A percentile compares a stretch with the other conserved stretches of the same genome.
Evolutionary conservation across 179 eudicot species (phyloP).

Genomic region (Beta corolliflora): DNA sequence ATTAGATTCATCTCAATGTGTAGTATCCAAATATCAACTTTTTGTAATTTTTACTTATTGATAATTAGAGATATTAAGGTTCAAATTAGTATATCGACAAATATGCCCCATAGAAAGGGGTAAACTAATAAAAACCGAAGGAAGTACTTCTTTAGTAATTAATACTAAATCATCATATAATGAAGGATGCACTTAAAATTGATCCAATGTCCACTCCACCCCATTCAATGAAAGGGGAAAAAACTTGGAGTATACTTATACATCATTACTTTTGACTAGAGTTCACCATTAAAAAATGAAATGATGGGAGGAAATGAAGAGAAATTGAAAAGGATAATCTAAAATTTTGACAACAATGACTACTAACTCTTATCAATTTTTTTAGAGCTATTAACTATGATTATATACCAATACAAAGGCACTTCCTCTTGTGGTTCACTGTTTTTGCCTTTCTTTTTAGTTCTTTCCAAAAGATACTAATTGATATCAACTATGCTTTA

Average conservation of each 20-base stretch:
- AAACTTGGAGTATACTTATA: not conserved
- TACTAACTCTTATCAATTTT: not conserved
- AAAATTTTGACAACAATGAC: not conserved
- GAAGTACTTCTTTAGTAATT: no score
- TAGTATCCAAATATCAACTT: no score
- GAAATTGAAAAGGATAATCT: not conserved
- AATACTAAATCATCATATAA: no score
- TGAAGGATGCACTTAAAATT: not conserved
- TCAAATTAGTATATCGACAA: no score
- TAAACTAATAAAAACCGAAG: no score
- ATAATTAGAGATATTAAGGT: no score
- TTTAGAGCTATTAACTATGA: not conserved
- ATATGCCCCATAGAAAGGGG: no score
- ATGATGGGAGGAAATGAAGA: not conserved
- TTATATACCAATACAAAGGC: slow-evolving; percentile 15
- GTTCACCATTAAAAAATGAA: not conserved
- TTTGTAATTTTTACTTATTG: no score
- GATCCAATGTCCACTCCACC: not conserved
- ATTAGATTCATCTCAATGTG: no score
- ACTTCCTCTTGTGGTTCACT: slow-evolving; percentile 16
- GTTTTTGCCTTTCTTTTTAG: slow-evolving; percentile 23
- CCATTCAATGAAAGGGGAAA: not conserved
- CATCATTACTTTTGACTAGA: not conserved
- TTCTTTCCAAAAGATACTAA: slow-evolving; percentile 18
- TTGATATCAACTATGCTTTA: slow-evolving; percentile 26